Conservation (phyloP, 179 eudicot species). For the Pouteria campechiana region DNA sequence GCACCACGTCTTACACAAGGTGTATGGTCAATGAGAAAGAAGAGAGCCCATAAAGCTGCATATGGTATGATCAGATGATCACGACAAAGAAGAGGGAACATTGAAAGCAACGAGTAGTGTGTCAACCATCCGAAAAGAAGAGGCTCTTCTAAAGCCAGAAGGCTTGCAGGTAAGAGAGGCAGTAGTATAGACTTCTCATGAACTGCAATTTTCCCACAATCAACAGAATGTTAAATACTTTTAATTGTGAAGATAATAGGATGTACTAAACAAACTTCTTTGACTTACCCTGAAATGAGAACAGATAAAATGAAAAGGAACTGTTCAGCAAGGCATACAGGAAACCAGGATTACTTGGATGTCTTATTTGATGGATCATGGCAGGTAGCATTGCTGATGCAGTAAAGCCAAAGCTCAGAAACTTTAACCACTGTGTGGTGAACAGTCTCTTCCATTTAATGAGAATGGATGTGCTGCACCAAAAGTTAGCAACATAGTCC, state of each 20-base stretch:
- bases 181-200: slow-evolving; percentile 94
- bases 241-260: background rate
- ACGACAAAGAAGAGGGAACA: slow-evolving; percentile 79
- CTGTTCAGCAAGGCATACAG: slow-evolving; percentile 67
- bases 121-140: slow-evolving; percentile 60
- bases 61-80: slow-evolving; percentile 61
- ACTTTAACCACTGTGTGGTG: slow-evolving; percentile 41
- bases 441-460: slow-evolving; percentile 81
- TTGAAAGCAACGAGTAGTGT: slow-evolving; percentile 61
- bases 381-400: slow-evolving; percentile 65
- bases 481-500: slow-evolving; percentile 95
- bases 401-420: slow-evolving; percentile 59
- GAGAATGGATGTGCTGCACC: slow-evolving; percentile 80
- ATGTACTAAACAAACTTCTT: background rate
- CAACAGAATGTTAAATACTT: background rate
- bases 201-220: slow-evolving; percentile 30
- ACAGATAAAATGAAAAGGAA: slow-evolving; percentile 75
- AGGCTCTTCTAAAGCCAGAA: slow-evolving; percentile 82
- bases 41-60: slow-evolving; percentile 43
- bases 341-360: slow-evolving; percentile 71
- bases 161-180: slow-evolving; percentile 83
- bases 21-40: slow-evolving; percentile 48
- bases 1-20: slow-evolving; percentile 32
- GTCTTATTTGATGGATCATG: slow-evolving; percentile 65
- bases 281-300: slow-evolving; percentile 79